Evolutionary conservation across 768 basidiomycete species (phyloP), one percentile per base, ranked within the genome.

Genomic region (Sutorius australiensis): DNA sequence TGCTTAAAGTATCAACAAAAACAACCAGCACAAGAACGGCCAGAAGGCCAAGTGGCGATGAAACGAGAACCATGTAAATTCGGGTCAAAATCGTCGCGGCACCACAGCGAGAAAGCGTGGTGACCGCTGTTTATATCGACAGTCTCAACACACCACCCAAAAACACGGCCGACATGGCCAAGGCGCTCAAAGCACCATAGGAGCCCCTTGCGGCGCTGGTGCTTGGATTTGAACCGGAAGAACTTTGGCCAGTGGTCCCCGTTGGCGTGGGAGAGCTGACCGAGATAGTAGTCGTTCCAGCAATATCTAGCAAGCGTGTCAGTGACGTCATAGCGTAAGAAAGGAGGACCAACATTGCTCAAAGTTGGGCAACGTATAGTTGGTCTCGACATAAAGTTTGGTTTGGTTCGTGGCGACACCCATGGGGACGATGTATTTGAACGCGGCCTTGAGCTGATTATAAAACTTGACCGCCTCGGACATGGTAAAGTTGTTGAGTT

Each of bases 401-500:
- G 77, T 75, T 40, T 71, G 70, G 61, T 84, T 84, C 11, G 74
- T 48, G 1, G 77, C 77, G 5, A 80, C 77, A 12, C 73, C 77
- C 39, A 84, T 66, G 16, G 83, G 83, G 10, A 82, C 79, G 27
- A 85, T 61, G 55, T 79, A 42, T 50, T 65, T 33, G 61, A 85
- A 84, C 0, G 72, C 72, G 4, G 66, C 44, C 52, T 74, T 75
- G 27, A 85, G 67, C 50, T 67, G 67, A 1, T 69, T 60, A 53
- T 83, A 79, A 55, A 68, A 79, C 46, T 80, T 77, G n/a, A 81
- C 59, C 1, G 83, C 83, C 58, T 79, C 73, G n/a, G 65, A 60
- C 83, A 85, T 83, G 5, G 83, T 84, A 54, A 72, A 82, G 55
- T 80, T 80, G 61, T 80, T 79, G 53, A 84, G 60, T 52, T 85